phyloP scores from a whole-genome alignment of 805 yeast genomes.

The Ogataea pignaliae region DNA sequence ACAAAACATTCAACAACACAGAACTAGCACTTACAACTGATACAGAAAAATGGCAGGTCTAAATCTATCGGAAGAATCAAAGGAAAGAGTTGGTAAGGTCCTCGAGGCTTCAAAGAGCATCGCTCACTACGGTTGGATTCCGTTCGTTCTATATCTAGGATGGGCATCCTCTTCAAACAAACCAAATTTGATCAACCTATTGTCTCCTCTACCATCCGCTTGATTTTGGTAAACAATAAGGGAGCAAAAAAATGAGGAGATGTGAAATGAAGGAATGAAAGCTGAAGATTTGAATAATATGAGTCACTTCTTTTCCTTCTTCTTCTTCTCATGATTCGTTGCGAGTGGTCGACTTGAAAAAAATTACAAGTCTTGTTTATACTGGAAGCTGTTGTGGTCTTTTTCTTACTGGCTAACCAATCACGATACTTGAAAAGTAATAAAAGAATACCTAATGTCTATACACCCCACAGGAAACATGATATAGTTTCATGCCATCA shows the following conservation, averaged over 20 bases:
- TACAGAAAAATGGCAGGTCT: slow-evolving; percentile 31
- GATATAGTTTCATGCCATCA: slow-evolving; percentile 1
- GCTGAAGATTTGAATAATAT: no score
- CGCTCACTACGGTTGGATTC: slow-evolving; percentile 97
- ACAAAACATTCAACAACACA: no score
- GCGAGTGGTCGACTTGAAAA: no score
- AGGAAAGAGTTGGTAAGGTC: slow-evolving; percentile 83
- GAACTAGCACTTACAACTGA: neutral
- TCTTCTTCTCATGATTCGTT: no score
- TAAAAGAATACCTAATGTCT: no score
- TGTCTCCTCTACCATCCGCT: slow-evolving; percentile 78
- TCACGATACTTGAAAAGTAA: no score
- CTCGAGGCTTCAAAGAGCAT: slow-evolving; percentile 79
- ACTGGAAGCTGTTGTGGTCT: neutral
- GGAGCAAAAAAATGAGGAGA: no score
- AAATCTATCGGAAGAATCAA: slow-evolving; percentile 43
- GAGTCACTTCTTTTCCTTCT: no score
- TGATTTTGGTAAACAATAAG: no score
- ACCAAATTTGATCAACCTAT: slow-evolving; percentile 72
- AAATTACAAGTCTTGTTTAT: neutral
- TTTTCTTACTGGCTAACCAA: neutral
- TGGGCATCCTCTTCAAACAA: slow-evolving; percentile 78
- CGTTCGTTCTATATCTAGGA: slow-evolving; percentile 88
- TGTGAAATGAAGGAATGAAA: no score
- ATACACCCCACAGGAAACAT: no score